These are phyloP conservation scores for Aspergillus kassunensis DNA, from an alignment of 495 filamentous ascomycete species.

Conservation along the genomic window DNA sequence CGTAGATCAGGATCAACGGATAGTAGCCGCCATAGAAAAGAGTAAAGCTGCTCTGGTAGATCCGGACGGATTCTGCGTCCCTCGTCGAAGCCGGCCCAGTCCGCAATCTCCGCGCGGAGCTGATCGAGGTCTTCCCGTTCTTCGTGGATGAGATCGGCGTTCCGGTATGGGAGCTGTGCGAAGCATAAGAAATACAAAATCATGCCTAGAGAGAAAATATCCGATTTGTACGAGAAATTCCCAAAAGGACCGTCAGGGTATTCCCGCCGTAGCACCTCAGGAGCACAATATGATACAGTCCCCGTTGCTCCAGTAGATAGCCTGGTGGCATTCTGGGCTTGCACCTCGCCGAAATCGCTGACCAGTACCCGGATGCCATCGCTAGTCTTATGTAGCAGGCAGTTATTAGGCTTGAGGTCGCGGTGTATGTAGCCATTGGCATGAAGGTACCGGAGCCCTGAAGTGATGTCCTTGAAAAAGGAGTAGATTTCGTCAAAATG, in stretches of 20 bases:
- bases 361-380: slow-evolving; percentile 74
- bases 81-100: slow-evolving; percentile 83
- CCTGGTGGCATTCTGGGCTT: slow-evolving; percentile 70
- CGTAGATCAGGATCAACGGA: slow-evolving; percentile 71
- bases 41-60: slow-evolving; percentile 81
- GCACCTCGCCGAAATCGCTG: slow-evolving; percentile 96
- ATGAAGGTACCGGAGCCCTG: slow-evolving; percentile 86
- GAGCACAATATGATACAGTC: slow-evolving; percentile 96
- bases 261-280: slow-evolving; percentile 78
- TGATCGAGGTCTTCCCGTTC: slow-evolving; percentile 87
- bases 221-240: slow-evolving; percentile 93
- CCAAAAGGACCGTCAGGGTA: slow-evolving; percentile 65
- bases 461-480: slow-evolving; percentile 93
- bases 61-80: slow-evolving; percentile 69
- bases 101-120: slow-evolving; percentile 79
- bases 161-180: slow-evolving; percentile 76
- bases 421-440: slow-evolving; percentile 93
- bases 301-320: slow-evolving; percentile 91
- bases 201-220: slow-evolving; percentile 96
- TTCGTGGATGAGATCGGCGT: slow-evolving; percentile 80
- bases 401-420: slow-evolving; percentile 95
- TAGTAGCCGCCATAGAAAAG: slow-evolving; percentile 73
- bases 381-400: slow-evolving; percentile 75
- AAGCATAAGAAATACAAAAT: slow-evolving; percentile 98
- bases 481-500: slow-evolving; percentile 91